phyloP scores from a whole-genome alignment of 768 basidiomycete species.

The Mycena epipterygia region DNA sequence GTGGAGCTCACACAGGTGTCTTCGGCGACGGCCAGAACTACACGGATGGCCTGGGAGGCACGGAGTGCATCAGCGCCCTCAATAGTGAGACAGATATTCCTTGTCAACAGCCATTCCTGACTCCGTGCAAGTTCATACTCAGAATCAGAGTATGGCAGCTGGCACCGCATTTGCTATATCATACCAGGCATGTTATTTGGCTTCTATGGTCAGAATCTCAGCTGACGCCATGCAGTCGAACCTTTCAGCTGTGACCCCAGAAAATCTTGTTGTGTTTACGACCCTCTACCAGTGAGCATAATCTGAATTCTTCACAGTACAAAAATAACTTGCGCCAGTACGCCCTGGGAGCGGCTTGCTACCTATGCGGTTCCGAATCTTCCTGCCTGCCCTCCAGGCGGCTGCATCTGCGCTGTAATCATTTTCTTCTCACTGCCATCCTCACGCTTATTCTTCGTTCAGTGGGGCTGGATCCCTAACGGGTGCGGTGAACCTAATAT shows the following conservation, averaged over 20 bases:
- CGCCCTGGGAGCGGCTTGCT: conserved; percentile 59
- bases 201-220: neutral
- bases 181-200: conserved; percentile 44
- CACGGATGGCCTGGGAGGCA: conserved; percentile 41
- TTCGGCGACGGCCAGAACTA: conserved; percentile 53
- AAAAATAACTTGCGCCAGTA: conserved; percentile 41
- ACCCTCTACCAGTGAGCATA: conserved; percentile 53
- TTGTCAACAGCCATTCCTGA: neutral
- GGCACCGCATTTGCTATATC: conserved; percentile 64
- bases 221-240: conserved; percentile 45
- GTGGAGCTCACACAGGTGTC: conserved; percentile 40
- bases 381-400: conserved; percentile 58
- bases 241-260: conserved; percentile 53
- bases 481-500: conserved; percentile 61
- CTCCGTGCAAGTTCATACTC: conserved; percentile 55
- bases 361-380: conserved; percentile 58
- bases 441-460: neutral
- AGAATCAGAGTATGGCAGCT: conserved; percentile 60
- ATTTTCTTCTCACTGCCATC: neutral
- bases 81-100: conserved; percentile 46
- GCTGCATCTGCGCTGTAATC: conserved; percentile 60
- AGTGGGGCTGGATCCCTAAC: conserved; percentile 60
- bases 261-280: conserved; percentile 60
- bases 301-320: too few relatives aligned
- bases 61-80: conserved; percentile 49